Evolutionary conservation across 2,329 filamentous ascomycete genomes (phyloP).

Genomic region (Cercospora beticola): DNA sequence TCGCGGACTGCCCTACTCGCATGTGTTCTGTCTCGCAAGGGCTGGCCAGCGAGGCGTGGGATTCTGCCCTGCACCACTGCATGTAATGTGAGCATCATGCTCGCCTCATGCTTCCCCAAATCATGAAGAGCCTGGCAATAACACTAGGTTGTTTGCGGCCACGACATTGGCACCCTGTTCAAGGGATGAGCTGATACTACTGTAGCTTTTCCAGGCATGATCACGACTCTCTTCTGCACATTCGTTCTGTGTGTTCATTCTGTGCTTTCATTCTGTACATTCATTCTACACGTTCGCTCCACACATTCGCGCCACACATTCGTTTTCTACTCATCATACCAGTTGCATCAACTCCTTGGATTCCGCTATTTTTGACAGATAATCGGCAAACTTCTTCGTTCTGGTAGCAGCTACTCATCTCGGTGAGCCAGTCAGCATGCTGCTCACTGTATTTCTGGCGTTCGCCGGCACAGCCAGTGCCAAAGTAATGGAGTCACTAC

Average conservation of each 20-base stretch:
- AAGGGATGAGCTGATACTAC: not conserved
- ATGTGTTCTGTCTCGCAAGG: not conserved
- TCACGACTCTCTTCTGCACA: not conserved
- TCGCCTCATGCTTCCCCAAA: not conserved
- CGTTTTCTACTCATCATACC: not conserved
- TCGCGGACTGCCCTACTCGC: not conserved
- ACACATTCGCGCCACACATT: not conserved
- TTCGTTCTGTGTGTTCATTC: not conserved
- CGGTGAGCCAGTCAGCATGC: not conserved
- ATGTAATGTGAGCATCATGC: not conserved
- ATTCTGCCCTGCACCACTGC: not conserved
- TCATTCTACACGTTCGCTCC: not conserved
- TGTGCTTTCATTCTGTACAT: not conserved
- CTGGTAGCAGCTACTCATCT: not conserved
- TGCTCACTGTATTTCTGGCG: slow-evolving; percentile 3
- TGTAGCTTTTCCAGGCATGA: not conserved
- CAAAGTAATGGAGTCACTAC: slow-evolving; percentile 25
- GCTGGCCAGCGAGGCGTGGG: not conserved
- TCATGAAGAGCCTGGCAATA: not conserved
- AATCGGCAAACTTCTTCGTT: not conserved
- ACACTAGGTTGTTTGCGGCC: not conserved
- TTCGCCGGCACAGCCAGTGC: slow-evolving; percentile 18
- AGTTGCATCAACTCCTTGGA: not conserved
- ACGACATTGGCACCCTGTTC: not conserved
- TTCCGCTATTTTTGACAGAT: not conserved